Conservation (phyloP, 768 basidiomycete species). For the Clitopilus hobsonii region DNA sequence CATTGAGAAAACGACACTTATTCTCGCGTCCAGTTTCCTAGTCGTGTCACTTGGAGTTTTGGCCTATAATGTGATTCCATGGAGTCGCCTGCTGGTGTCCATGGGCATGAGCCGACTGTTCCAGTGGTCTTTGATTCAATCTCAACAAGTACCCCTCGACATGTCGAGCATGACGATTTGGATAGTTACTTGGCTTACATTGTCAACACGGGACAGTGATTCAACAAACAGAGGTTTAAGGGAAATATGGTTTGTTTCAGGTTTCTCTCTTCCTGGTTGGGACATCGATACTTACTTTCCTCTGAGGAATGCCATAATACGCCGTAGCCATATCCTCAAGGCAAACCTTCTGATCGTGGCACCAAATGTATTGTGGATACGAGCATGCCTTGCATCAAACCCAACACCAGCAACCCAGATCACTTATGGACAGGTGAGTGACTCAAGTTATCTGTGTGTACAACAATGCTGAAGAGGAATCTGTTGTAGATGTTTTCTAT, state of each 20-base stretch:
- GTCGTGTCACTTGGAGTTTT: no score
- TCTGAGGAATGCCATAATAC: background rate
- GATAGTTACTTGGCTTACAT: conserved; percentile 7
- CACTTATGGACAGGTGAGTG: conserved; percentile 9
- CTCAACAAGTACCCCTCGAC: conserved; percentile 1
- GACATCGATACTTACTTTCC: background rate
- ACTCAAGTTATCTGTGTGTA: no score
- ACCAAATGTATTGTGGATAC: conserved; percentile 8
- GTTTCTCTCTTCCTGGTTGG: background rate
- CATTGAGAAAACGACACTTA: no score
- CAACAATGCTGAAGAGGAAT: background rate
- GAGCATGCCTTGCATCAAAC: conserved; percentile 3
- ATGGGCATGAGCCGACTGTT: no score
- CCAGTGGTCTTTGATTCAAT: no score
- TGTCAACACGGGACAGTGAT: conserved; percentile 4
- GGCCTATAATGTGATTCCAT: no score
- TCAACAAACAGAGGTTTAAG: background rate
- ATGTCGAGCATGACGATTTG: conserved; percentile 3
- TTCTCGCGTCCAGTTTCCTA: no score
- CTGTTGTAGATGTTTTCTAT: background rate
- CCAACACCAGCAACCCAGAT: conserved; percentile 2
- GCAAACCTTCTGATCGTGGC: conserved; percentile 3
- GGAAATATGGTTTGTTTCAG: conserved; percentile 3
- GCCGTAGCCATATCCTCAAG: conserved; percentile 8
- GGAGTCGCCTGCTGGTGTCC: no score